phyloP scores from a whole-genome alignment of 345 rosid genomes.

The Dimocarpus longan region DNA sequence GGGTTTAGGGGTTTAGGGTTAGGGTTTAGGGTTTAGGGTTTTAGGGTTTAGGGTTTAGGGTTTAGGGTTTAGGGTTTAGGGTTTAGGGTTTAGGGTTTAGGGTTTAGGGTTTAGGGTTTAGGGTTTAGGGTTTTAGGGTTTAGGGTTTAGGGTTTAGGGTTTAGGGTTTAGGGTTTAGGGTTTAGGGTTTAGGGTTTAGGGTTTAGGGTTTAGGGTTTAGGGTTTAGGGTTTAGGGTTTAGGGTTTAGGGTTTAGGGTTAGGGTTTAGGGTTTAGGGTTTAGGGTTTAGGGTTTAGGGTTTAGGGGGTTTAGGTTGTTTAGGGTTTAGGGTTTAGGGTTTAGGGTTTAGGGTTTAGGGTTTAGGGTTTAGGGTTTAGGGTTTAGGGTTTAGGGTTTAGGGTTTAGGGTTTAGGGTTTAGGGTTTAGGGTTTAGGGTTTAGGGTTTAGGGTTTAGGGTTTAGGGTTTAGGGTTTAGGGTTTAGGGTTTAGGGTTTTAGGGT shows the following conservation, averaged over 20 bases:
- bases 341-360: constrained; percentile 28
- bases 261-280: constrained; percentile 25
- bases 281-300: constrained; percentile 26
- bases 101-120: constrained; percentile 19
- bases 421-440: constrained; percentile 25
- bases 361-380: constrained; percentile 20
- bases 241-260: constrained; percentile 33
- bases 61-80: not conserved
- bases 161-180: constrained; percentile 25
- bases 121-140: constrained; percentile 12
- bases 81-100: not conserved
- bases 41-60: constrained; percentile 11
- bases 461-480: constrained; percentile 23
- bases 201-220: constrained; percentile 24
- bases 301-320: too few species aligned
- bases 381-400: constrained; percentile 24
- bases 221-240: constrained; percentile 29
- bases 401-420: constrained; percentile 27
- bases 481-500: constrained; percentile 31
- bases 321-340: constrained; percentile 25
- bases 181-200: constrained; percentile 11
- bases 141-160: constrained; percentile 22
- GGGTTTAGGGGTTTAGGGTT: not conserved
- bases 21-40: constrained; percentile 12
- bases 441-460: constrained; percentile 2